Percentiles rank a stretch among this genome's conserved stretches.
phyloP scores from a whole-genome alignment of 202 grass and related monocot genomes.

The Digitaria exilis region DNA sequence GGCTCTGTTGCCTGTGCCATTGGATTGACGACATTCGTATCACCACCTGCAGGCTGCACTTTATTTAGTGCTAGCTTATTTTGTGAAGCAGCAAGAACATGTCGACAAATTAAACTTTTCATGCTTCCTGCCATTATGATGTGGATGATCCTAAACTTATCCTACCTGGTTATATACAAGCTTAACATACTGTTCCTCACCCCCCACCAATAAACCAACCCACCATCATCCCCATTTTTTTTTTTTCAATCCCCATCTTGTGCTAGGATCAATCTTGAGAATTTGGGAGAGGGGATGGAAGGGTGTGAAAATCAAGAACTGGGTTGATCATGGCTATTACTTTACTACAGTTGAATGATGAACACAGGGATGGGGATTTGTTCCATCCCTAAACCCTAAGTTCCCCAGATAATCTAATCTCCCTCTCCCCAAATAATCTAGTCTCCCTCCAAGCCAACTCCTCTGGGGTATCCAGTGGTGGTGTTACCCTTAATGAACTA shows the following conservation, averaged over 20 bases:
- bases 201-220: not conserved
- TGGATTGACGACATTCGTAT: slow-evolving; percentile 17
- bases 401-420: not conserved
- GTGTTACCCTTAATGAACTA: not conserved
- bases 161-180: not conserved
- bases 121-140: slow-evolving; percentile 14
- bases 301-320: not conserved
- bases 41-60: not conserved
- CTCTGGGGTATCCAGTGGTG: not conserved
- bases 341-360: not conserved
- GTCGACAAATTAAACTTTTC: slow-evolving; percentile 1
- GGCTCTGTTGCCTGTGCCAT: slow-evolving; percentile 14
- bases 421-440: not conserved
- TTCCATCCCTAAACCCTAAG: too few species aligned
- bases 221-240: not conserved
- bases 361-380: not conserved
- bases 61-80: slow-evolving; percentile 21
- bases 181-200: not conserved
- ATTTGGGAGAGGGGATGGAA: not conserved
- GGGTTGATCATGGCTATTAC: not conserved
- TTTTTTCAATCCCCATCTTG: not conserved
- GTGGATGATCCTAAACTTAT: slow-evolving; percentile 13
- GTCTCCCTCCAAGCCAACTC: not conserved
- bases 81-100: slow-evolving; percentile 1
- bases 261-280: not conserved